A percentile compares a stretch with the other conserved stretches of the same genome.
Evolutionary conservation across 2,329 filamentous ascomycete species (phyloP).

Genomic region (Fulvia fulva): DNA sequence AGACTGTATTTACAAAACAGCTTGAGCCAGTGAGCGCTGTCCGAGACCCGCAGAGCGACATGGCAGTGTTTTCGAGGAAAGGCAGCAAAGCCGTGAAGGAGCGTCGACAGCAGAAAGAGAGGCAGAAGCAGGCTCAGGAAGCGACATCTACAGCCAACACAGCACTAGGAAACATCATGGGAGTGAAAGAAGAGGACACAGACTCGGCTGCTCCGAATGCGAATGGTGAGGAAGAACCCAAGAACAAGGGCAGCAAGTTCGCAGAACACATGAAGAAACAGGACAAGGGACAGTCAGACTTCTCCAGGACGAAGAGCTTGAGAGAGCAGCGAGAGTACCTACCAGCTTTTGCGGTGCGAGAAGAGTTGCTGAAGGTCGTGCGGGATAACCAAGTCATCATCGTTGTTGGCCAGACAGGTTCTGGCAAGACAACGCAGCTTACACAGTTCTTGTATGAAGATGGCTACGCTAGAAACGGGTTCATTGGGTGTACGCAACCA

Average conservation of each 20-base stretch:
- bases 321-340: constrained; percentile 89
- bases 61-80: constrained; percentile 96
- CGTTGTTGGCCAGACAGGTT: constrained; percentile 94
- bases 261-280: constrained; percentile 84
- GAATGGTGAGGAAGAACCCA: constrained; percentile 59
- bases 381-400: constrained; percentile 96
- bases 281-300: constrained; percentile 76
- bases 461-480: constrained; percentile 78
- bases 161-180: constrained; percentile 89
- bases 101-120: constrained; percentile 83
- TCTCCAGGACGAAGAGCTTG: constrained; percentile 87
- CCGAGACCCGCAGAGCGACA: constrained; percentile 90
- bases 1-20: constrained; percentile 96
- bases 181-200: constrained; percentile 82
- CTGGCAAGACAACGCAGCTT: constrained; percentile 94
- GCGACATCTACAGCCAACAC: constrained; percentile 92
- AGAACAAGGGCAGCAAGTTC: constrained; percentile 71
- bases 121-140: constrained; percentile 90
- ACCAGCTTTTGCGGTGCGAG: constrained; percentile 91
- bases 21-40: constrained; percentile 91
- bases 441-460: constrained; percentile 96
- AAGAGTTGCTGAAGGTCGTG: constrained; percentile 87
- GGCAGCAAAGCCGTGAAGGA: constrained; percentile 92
- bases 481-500: constrained; percentile 96
- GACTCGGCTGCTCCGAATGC: constrained; percentile 72